Conservation (phyloP, 1,139 yeast genomes). For the Hemisphaericaspora subhashii region DNA sequence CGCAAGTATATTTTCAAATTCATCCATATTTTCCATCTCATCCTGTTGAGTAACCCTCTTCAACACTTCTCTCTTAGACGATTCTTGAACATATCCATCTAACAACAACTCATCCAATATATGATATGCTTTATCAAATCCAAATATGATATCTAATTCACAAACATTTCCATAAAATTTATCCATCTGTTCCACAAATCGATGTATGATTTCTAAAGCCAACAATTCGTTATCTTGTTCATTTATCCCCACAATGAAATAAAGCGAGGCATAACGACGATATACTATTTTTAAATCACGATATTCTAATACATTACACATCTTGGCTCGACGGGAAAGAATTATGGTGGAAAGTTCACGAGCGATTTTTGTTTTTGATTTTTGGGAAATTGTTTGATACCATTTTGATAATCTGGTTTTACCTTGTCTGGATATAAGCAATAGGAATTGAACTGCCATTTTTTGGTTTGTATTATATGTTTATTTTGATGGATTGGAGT, state of each 20-base stretch:
- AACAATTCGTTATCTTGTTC: slow-evolving; percentile 83
- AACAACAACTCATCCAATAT: slow-evolving; percentile 84
- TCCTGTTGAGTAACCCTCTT: slow-evolving; percentile 78
- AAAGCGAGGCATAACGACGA: slow-evolving; percentile 88
- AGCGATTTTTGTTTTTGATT: slow-evolving; percentile 80
- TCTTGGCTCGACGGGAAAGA: slow-evolving; percentile 81
- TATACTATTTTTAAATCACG: slow-evolving; percentile 86
- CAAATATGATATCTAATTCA: slow-evolving; percentile 90
- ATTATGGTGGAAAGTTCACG: slow-evolving; percentile 86
- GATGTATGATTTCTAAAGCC: slow-evolving; percentile 82
- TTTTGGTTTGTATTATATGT: slow-evolving; percentile 4
- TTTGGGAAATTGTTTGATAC: slow-evolving; percentile 80
- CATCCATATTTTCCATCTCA: slow-evolving; percentile 54
- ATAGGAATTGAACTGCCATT: slow-evolving; percentile 76
- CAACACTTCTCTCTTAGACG: slow-evolving; percentile 77
- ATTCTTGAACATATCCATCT: slow-evolving; percentile 83
- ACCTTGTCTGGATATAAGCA: slow-evolving; percentile 90
- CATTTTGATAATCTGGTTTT: slow-evolving; percentile 91
- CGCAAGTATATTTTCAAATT: slow-evolving; percentile 44
- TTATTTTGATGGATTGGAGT: slow-evolving; percentile 1
- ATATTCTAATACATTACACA: slow-evolving; percentile 95
- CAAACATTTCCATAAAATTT: slow-evolving; percentile 95
- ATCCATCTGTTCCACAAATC: slow-evolving; percentile 97
- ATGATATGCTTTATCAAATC: slow-evolving; percentile 90
- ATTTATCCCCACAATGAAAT: slow-evolving; percentile 84